phyloP scores from a whole-genome alignment of 805 yeast genomes.

The Clavispora vitiphila region DNA sequence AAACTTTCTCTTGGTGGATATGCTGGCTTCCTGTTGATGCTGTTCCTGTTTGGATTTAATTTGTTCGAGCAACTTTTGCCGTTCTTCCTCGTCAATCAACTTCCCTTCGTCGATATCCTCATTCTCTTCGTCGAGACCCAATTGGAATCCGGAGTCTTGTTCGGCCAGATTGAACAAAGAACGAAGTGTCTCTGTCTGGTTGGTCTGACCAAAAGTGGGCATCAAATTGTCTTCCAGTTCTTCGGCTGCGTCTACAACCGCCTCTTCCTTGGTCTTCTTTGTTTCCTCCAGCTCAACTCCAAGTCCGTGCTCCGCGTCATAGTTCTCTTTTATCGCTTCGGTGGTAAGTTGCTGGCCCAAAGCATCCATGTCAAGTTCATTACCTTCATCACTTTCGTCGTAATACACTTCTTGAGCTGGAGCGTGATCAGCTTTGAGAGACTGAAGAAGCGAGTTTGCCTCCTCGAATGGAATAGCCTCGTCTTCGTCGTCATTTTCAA shows the following conservation, averaged over 20 bases:
- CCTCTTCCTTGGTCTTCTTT: conserved; percentile 2
- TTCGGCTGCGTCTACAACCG: neutral
- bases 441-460: conserved; percentile 12
- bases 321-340: conserved; percentile 23
- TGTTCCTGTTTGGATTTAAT: conserved; percentile 29
- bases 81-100: conserved; percentile 12
- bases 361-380: conserved; percentile 31
- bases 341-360: conserved; percentile 22
- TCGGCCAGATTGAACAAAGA: conserved; percentile 45
- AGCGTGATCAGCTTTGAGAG: conserved; percentile 15
- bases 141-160: conserved; percentile 26
- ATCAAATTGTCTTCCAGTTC: conserved; percentile 39
- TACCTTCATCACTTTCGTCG: conserved; percentile 38
- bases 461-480: conserved; percentile 2
- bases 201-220: conserved; percentile 46
- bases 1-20: conserved; percentile 10
- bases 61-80: conserved; percentile 23
- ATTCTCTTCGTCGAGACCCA: conserved; percentile 29
- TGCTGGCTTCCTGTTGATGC: conserved; percentile 16
- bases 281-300: conserved; percentile 3
- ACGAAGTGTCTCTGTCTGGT: conserved; percentile 57
- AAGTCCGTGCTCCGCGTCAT: conserved; percentile 21
- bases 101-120: conserved; percentile 16
- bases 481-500: conserved; percentile 15
- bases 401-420: conserved; percentile 26